phyloP scores from a whole-genome alignment of 768 basidiomycete species.

The Tubosaeta sp. region DNA sequence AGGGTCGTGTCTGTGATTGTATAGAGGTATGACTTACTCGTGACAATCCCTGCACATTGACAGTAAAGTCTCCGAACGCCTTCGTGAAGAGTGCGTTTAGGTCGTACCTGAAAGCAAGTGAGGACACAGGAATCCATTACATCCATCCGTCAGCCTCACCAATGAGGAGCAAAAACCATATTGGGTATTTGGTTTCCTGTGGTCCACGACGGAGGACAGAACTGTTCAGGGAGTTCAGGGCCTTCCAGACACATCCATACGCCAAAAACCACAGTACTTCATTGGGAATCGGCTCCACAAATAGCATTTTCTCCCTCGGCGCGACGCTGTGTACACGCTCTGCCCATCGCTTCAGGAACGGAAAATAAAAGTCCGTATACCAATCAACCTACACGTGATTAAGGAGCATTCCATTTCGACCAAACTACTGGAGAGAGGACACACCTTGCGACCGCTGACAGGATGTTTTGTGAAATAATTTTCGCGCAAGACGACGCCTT shows the following conservation, averaged over 20 bases:
- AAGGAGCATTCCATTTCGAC: background rate
- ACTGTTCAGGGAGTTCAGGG: slow-evolving; percentile 40
- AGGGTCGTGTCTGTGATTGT: background rate
- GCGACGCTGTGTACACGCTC: slow-evolving; percentile 48
- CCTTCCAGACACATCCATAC: background rate
- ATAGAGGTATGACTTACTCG: slow-evolving; percentile 42
- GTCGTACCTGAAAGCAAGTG: slow-evolving; percentile 66
- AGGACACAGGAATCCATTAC: background rate
- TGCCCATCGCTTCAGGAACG: slow-evolving; percentile 68
- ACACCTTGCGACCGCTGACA: slow-evolving; percentile 54
- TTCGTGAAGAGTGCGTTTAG: slow-evolving; percentile 84
- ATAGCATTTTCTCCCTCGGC: slow-evolving; percentile 55
- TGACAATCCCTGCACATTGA: slow-evolving; percentile 91
- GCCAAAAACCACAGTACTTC: slow-evolving; percentile 52
- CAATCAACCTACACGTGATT: slow-evolving; percentile 59
- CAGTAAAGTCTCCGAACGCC: slow-evolving; percentile 76
- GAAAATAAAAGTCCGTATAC: slow-evolving; percentile 83
- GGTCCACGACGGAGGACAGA: slow-evolving; percentile 77
- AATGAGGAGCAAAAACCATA: slow-evolving; percentile 73
- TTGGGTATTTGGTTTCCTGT: slow-evolving; percentile 54
- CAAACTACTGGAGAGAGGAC: slow-evolving; percentile 4
- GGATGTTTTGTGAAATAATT: slow-evolving; percentile 81
- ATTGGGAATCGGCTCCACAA: slow-evolving; percentile 89
- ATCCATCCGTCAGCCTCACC: slow-evolving; percentile 36
- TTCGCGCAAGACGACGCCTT: slow-evolving; percentile 74